phyloP scores from a whole-genome alignment of 805 yeast species.

The Ogataea neopini region DNA sequence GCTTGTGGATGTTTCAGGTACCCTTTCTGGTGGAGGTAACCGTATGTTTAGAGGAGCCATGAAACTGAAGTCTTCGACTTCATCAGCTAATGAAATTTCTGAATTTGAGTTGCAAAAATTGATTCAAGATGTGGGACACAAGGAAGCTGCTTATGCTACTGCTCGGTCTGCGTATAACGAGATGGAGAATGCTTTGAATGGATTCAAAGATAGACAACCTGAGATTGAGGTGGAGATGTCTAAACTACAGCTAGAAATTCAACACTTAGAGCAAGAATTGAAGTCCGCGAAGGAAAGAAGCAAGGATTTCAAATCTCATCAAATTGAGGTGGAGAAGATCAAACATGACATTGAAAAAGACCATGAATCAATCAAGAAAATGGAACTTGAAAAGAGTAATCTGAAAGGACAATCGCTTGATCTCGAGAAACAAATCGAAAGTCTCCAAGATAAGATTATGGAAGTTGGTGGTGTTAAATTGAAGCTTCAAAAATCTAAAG shows the following conservation, averaged over 20 bases:
- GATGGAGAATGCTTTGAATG: slow-evolving; percentile 60
- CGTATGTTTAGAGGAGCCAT: slow-evolving; percentile 72
- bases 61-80: slow-evolving; percentile 48
- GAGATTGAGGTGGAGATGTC: slow-evolving; percentile 63
- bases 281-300: slow-evolving; percentile 46
- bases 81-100: slow-evolving; percentile 38
- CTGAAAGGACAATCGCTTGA: slow-evolving; percentile 57
- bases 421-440: slow-evolving; percentile 55
- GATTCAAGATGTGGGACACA: slow-evolving; percentile 49
- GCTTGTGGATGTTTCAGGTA: slow-evolving; percentile 88
- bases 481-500: slow-evolving; percentile 76
- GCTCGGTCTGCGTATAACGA: slow-evolving; percentile 53
- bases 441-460: slow-evolving; percentile 75
- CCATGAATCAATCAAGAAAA: slow-evolving; percentile 34
- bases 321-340: slow-evolving; percentile 18
- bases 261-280: slow-evolving; percentile 56
- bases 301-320: slow-evolving; percentile 35
- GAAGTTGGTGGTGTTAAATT: slow-evolving; percentile 88
- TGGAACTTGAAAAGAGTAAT: slow-evolving; percentile 31
- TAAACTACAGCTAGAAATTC: slow-evolving; percentile 62
- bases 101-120: slow-evolving; percentile 58
- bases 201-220: slow-evolving; percentile 66
- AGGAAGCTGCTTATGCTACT: slow-evolving; percentile 54
- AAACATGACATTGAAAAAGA: slow-evolving; percentile 23
- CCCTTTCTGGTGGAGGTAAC: slow-evolving; percentile 95